These are phyloP conservation scores for Candida montana DNA, from an alignment of 805 yeast species.

Conservation along the genomic window DNA sequence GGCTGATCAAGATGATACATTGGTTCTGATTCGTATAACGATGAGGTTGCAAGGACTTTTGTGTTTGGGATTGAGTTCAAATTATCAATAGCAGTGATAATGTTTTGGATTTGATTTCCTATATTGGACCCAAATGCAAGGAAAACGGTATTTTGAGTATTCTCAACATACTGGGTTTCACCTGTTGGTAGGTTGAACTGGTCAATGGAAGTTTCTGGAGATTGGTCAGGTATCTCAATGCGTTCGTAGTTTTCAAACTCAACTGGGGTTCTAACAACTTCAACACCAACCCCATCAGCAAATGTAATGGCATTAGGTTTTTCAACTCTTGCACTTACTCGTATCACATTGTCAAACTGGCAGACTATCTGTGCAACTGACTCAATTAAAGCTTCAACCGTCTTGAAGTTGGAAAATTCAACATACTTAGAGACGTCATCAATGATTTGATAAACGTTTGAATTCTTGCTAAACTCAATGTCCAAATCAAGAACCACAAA, in stretches of 20 bases:
- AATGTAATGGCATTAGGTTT: conserved; percentile 87
- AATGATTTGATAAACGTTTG: conserved; percentile 35
- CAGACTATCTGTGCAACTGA: conserved; percentile 58
- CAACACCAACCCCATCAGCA: conserved; percentile 89
- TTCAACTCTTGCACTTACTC: conserved; percentile 56
- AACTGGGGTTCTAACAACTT: conserved; percentile 44
- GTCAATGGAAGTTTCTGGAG: conserved; percentile 1
- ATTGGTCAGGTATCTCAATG: conserved; percentile 11
- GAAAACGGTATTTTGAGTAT: conserved; percentile 46
- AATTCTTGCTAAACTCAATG: conserved; percentile 35
- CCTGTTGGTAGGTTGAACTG: conserved; percentile 16
- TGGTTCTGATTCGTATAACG: conserved; percentile 83
- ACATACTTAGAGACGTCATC: conserved; percentile 52
- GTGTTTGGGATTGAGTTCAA: conserved; percentile 32
- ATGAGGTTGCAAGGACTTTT: conserved; percentile 56
- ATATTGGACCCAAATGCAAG: conserved; percentile 88
- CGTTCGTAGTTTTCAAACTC: conserved; percentile 30
- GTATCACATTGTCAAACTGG: conserved; percentile 31
- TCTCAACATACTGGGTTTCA: not conserved
- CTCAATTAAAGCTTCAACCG: conserved; percentile 88
- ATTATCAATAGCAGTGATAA: conserved; percentile 47
- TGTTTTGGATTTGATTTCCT: conserved; percentile 66
- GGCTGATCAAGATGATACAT: conserved; percentile 84
- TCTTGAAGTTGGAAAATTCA: conserved; percentile 77
- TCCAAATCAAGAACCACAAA: conserved; percentile 55